Evolutionary conservation across 345 rosid genomes (phyloP).

Genomic region (Eutrema yunnanense): DNA sequence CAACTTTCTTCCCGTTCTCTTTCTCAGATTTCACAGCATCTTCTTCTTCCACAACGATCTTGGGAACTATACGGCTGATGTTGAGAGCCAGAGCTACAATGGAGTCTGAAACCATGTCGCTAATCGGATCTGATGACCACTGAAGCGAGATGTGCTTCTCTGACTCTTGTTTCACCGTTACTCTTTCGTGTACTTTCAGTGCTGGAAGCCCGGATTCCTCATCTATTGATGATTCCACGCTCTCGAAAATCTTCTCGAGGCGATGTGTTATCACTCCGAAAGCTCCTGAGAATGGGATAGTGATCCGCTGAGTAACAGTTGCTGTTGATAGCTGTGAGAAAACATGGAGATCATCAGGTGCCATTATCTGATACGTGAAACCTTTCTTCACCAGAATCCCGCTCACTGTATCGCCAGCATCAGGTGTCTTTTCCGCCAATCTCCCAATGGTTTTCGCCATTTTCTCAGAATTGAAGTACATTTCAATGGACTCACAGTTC

Average conservation of each 20-base stretch:
- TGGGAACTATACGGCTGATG: conserved; percentile 71
- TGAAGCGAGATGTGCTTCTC: conserved; percentile 80
- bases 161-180: conserved; percentile 74
- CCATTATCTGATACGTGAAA: conserved; percentile 94
- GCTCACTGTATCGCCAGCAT: conserved; percentile 67
- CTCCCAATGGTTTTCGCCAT: conserved; percentile 92
- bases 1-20: conserved; percentile 65
- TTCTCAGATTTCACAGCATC: conserved; percentile 54
- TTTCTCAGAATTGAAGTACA: conserved; percentile 81
- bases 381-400: conserved; percentile 90
- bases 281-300: conserved; percentile 70
- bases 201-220: conserved; percentile 67
- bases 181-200: conserved; percentile 61
- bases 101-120: conserved; percentile 94
- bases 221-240: conserved; percentile 65
- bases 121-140: conserved; percentile 81
- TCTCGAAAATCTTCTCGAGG: conserved; percentile 79
- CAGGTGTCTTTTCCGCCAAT: conserved; percentile 79
- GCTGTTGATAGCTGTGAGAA: conserved; percentile 94
- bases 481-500: conserved; percentile 86
- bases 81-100: conserved; percentile 77
- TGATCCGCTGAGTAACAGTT: conserved; percentile 70
- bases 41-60: conserved; percentile 50
- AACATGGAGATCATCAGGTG: conserved; percentile 89
- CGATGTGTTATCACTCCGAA: conserved; percentile 77